phyloP scores from a whole-genome alignment of 1,284 basidiomycete genomes.

The Papiliotrema fonsecae region DNA sequence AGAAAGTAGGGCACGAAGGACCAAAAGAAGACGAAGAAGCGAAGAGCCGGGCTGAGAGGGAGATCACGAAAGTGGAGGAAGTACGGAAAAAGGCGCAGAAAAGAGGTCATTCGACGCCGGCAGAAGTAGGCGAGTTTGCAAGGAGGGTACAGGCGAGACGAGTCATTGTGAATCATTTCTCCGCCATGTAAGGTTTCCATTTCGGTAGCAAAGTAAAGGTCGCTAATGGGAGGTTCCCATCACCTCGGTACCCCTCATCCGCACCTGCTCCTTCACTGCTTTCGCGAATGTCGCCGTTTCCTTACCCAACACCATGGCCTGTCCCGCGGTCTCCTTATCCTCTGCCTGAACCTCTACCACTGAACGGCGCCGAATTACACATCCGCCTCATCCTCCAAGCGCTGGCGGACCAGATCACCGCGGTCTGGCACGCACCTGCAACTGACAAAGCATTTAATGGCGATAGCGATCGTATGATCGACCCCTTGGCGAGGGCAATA shows the following conservation, averaged over 20 bases:
- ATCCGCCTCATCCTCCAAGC: conserved; percentile 49
- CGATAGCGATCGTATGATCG: background rate
- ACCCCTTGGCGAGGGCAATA: conserved; percentile 11
- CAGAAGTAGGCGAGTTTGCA: conserved; percentile 77
- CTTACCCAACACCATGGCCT: conserved; percentile 28
- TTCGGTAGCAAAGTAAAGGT: conserved; percentile 1
- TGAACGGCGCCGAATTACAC: conserved; percentile 39
- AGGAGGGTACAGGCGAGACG: conserved; percentile 59
- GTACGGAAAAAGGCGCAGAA: conserved; percentile 58
- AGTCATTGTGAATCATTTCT: conserved; percentile 78
- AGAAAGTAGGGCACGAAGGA: conserved; percentile 11
- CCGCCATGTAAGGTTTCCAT: conserved; percentile 57
- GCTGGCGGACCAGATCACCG: conserved; percentile 43
- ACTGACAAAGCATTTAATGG: background rate
- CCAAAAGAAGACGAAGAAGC: conserved; percentile 25
- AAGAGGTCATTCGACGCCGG: conserved; percentile 76
- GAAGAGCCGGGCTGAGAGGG: conserved; percentile 36
- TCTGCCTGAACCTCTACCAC: conserved; percentile 18
- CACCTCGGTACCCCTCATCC: conserved; percentile 27
- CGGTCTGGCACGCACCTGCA: conserved; percentile 31
- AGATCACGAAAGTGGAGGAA: conserved; percentile 39
- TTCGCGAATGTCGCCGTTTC: conserved; percentile 42
- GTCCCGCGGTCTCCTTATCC: conserved; percentile 7
- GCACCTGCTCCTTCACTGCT: conserved; percentile 50
- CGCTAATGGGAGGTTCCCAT: conserved; percentile 22